These are phyloP conservation scores for Quercus mongolica DNA, from an alignment of 306 rosid species.

Conservation along the genomic window DNA sequence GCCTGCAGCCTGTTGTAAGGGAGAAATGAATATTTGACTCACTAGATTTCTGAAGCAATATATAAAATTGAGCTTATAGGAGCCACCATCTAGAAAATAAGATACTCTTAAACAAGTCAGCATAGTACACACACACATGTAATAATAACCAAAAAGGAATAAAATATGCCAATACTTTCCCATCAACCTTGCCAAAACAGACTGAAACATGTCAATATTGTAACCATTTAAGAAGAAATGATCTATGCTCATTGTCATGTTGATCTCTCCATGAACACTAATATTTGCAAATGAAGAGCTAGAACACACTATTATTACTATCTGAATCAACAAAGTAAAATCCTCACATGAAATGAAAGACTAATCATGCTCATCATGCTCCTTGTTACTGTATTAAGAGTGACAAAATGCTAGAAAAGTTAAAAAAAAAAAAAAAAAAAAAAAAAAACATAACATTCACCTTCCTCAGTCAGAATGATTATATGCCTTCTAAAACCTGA, in stretches of 20 bases:
- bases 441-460: neutral
- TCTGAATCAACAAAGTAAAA: neutral
- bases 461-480: neutral
- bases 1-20: conserved; percentile 73
- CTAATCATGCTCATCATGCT: neutral
- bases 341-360: neutral
- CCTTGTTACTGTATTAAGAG: too few species aligned
- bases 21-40: conserved; percentile 1
- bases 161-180: neutral
- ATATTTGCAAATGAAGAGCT: neutral
- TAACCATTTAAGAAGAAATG: neutral
- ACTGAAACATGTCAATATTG: neutral
- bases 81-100: neutral
- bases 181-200: neutral
- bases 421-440: neutral
- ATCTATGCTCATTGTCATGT: neutral
- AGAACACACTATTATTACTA: neutral
- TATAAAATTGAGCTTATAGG: neutral
- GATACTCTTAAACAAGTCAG: neutral
- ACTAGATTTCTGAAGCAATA: neutral
- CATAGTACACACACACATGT: too few species aligned
- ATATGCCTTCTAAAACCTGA: neutral
- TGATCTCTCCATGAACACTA: too few species aligned
- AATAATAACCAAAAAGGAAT: neutral
- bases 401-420: neutral